Evolutionary conservation across 1,284 basidiomycete genomes (phyloP), one percentile per base, ranked within the genome.

Genomic region (Ceratobasidium sp.): DNA sequence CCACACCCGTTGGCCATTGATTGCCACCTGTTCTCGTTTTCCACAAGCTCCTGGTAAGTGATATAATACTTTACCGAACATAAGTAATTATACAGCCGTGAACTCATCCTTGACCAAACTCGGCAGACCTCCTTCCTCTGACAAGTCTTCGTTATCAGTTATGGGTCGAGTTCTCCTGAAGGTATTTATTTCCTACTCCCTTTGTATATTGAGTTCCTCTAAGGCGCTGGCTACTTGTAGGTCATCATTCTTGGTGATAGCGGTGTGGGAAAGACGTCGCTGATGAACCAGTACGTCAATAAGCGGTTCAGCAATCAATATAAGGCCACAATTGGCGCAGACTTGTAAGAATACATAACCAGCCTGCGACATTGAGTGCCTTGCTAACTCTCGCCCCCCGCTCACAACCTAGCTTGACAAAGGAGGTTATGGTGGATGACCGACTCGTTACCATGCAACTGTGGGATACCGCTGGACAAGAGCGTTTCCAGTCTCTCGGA

Each of bases 231-330:
- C 33, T 48, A 69, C 31, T 22, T 33, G 24, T 80, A 98, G 96
- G 96, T 97, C 83, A 98, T 98, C 86, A 98, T 98, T 83, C 91
- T 98, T 78, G 96, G 96, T 79, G 97, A 98, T 88, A 97, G 95
- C 83, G 98, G 97, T 76, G 98, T 99, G 83, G 98, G 97, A 69
- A 99, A 99, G 93, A 99, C 97, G 63, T 99, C 97, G 53, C 90
- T 99, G 80, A 99, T 99, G 98, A 99, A 99, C 87, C 98, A 99
- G 87, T 99, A 99, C 87, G 98, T 99, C 80, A 99, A 99, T 91
- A 99, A 99, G 86, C 93, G 98, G 78, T 99, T 99, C 86, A 97
- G 94, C 81, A 98, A 97, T 84, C 97, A 99, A 84, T 99, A 99
- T 90, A 99, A 99, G 87, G 97, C 96, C 14, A 98, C 96, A 77